Evolutionary conservation across 2,329 filamentous ascomycete species (phyloP), one percentile per base, ranked within the genome.

Genomic region (Aspergillus ustus): DNA sequence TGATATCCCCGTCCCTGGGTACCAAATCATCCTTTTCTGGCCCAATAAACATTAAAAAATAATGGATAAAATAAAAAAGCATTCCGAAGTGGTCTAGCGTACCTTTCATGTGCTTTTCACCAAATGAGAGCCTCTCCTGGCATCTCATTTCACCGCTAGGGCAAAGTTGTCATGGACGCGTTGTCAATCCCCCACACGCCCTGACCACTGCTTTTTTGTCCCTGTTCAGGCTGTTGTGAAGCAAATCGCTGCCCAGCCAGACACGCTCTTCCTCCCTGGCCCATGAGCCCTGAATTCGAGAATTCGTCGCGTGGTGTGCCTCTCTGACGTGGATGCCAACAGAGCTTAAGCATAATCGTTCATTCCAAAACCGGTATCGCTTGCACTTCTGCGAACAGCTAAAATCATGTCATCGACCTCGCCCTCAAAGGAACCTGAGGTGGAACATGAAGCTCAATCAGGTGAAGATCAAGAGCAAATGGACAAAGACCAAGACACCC

Each of bases 341-440:
- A 75, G 74, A 74, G 69, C 73, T 70, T 70, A 67, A 68, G 73
- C 72, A 66, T 71, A 69, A 67, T 64, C 52, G 11, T 72, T 70
- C 59, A 64, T 65, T 72, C 72, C 72, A 71, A 72, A 75, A 73
- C 69, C 63, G 69, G 67, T 73, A 73, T 68, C 72, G 69, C 72
- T 73, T 71, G 68, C 70, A 69, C 70, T 63, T 70, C 67, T 69
- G 69, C 71, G 70, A 73, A 73, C 69, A 75, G 72, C 74, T 78
- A 91, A 92, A 95, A 88, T 86, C 83, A 91, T 97, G 93, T 96
- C 93, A 85, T 91, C 92, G 87, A 93, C 90, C 87, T 92, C 93
- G 86, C 92, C 93, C 85, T 89, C 91, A 77, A 95, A 96, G 86
- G 92, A 90, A 76, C 82, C 83, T 75, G 87, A 96, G 84, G 91